Percentiles rank a stretch among this genome's conserved stretches.
These are phyloP conservation scores for Telfairia occidentalis DNA, from an alignment of 331 rosid species.

Conservation along the genomic window DNA sequence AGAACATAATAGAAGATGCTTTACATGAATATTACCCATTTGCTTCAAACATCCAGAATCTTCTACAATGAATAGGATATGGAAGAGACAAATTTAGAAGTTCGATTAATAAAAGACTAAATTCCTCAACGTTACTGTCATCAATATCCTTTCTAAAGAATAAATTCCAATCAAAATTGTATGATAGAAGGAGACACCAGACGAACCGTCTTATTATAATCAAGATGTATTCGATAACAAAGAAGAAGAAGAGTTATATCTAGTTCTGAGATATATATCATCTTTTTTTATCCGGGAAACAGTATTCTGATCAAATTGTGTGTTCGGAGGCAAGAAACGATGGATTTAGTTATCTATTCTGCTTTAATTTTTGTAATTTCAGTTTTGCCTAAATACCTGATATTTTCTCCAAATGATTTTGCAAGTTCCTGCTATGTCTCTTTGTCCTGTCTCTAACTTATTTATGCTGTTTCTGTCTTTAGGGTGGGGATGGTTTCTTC, in stretches of 20 bases:
- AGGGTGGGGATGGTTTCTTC: constrained; percentile 99
- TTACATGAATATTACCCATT: neutral
- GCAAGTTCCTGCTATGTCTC: neutral
- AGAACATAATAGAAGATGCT: neutral
- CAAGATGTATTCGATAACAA: neutral
- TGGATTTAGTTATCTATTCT: neutral
- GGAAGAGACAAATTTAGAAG: neutral
- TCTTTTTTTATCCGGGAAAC: neutral
- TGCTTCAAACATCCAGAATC: neutral
- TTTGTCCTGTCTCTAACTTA: constrained; percentile 14
- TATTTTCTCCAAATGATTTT: neutral
- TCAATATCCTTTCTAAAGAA: neutral
- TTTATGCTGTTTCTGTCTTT: constrained; percentile 25
- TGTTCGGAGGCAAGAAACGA: neutral
- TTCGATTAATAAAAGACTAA: neutral
- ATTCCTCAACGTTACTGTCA: neutral
- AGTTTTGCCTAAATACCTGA: neutral
- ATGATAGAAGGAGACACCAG: neutral
- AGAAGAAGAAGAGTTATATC: neutral
- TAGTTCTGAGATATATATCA: too few relatives aligned
- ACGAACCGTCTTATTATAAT: neutral
- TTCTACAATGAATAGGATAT: neutral
- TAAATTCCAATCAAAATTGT: neutral
- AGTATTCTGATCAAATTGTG: neutral
- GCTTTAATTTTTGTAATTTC: neutral